Conservation (phyloP, 2,329 filamentous ascomycete genomes). For the Incumbomyces lentus region DNA sequence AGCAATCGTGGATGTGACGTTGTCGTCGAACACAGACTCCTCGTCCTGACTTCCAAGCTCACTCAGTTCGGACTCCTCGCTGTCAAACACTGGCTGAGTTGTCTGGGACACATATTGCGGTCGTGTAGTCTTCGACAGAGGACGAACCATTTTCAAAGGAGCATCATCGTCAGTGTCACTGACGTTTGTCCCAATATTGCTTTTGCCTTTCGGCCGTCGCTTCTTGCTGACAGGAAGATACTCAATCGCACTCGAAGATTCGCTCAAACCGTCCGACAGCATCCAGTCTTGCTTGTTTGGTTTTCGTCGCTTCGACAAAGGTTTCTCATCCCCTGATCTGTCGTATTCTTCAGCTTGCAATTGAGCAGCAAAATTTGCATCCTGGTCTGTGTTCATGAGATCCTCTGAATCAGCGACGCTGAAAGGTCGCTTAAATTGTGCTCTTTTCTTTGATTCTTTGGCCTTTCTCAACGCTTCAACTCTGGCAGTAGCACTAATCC, state of each 20-base stretch:
- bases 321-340: background rate
- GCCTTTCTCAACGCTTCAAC: constrained; percentile 35
- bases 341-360: constrained; percentile 49
- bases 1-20: constrained; percentile 5
- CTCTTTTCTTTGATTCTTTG: constrained; percentile 34
- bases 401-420: constrained; percentile 30
- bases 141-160: constrained; percentile 8
- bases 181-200: constrained; percentile 5
- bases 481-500: constrained; percentile 35
- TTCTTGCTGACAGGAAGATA: background rate
- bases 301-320: background rate
- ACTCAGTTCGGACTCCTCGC: constrained; percentile 10
- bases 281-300: background rate
- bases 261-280: background rate
- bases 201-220: constrained; percentile 4
- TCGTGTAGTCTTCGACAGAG: background rate
- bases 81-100: constrained; percentile 6
- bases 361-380: constrained; percentile 45
- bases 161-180: constrained; percentile 13
- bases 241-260: background rate
- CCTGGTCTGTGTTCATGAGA: constrained; percentile 25
- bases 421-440: constrained; percentile 31
- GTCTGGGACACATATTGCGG: background rate
- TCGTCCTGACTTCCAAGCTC: constrained; percentile 5
- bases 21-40: constrained; percentile 7